phyloP scores from a whole-genome alignment of 139 green algal species.

The Penium margaritaceum region DNA sequence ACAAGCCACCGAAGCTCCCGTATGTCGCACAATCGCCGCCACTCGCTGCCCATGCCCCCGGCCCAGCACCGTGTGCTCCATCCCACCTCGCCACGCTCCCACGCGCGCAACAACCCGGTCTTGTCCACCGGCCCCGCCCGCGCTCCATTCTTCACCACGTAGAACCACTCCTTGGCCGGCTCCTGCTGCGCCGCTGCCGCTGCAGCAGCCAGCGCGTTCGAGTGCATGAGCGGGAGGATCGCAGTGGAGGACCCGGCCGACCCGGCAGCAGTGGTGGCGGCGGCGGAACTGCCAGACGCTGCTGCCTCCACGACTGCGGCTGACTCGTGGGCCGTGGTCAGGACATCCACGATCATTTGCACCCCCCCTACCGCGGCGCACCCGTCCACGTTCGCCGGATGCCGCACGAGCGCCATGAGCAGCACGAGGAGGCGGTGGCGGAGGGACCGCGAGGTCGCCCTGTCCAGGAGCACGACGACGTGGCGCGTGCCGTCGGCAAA shows the following conservation, averaged over 20 bases:
- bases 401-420: slow-evolving; percentile 49
- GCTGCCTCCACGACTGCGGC: too few relatives aligned
- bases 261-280: too few relatives aligned
- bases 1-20: slow-evolving; percentile 74
- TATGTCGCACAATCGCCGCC: slow-evolving; percentile 51
- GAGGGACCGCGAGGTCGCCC: slow-evolving; percentile 54
- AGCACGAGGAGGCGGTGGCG: slow-evolving; percentile 70
- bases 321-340: slow-evolving; percentile 69
- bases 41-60: slow-evolving; percentile 57
- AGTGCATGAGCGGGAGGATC: neutral
- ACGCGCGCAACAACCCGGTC: slow-evolving; percentile 59
- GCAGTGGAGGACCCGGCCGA: too few relatives aligned
- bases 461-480: slow-evolving; percentile 64
- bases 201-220: slow-evolving; percentile 54
- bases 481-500: slow-evolving; percentile 73
- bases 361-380: slow-evolving; percentile 66
- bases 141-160: slow-evolving; percentile 31
- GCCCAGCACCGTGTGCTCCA: slow-evolving; percentile 56
- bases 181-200: slow-evolving; percentile 50
- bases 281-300: too few relatives aligned
- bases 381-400: slow-evolving; percentile 55
- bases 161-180: slow-evolving; percentile 68
- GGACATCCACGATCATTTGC: slow-evolving; percentile 71
- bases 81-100: slow-evolving; percentile 45
- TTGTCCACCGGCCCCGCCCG: slow-evolving; percentile 66